Conservation (phyloP, 192 early-diverging fungal species). For the Linnemannia zychae region DNA sequence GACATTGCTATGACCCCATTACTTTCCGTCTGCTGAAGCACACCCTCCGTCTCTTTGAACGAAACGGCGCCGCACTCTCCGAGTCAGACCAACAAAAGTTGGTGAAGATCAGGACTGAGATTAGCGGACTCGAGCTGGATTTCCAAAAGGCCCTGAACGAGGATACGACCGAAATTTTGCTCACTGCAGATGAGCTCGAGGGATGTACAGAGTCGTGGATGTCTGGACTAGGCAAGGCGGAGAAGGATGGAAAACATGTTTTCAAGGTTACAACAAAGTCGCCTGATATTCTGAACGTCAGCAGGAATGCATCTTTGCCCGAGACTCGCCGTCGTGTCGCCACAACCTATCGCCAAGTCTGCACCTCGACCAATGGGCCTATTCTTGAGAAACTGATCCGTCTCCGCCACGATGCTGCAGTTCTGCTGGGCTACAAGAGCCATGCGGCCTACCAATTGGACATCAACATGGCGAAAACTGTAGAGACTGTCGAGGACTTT, state of each 20-base stretch:
- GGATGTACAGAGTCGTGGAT: conserved; percentile 57
- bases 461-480: conserved; percentile 86
- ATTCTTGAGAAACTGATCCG: conserved; percentile 47
- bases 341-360: conserved; percentile 49
- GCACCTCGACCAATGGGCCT: conserved; percentile 54
- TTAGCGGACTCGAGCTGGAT: conserved; percentile 77
- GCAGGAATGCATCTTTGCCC: conserved; percentile 24
- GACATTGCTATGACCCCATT: conserved; percentile 65
- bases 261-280: conserved; percentile 70
- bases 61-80: conserved; percentile 79
- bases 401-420: conserved; percentile 66
- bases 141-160: conserved; percentile 82
- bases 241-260: conserved; percentile 64
- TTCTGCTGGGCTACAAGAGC: conserved; percentile 76
- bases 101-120: conserved; percentile 73
- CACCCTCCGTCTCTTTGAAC: conserved; percentile 72
- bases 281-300: conserved; percentile 43
- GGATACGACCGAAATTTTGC: conserved; percentile 65
- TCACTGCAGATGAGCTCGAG: conserved; percentile 54
- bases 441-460: conserved; percentile 84
- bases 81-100: conserved; percentile 72
- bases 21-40: conserved; percentile 79
- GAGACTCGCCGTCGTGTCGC: conserved; percentile 29
- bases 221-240: conserved; percentile 44
- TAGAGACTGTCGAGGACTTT: conserved; percentile 74